A percentile compares a stretch with the other conserved stretches of the same genome.
These are phyloP conservation scores for Penicillium longicatenatum DNA, from an alignment of 495 filamentous ascomycete genomes.

Conservation along the genomic window DNA sequence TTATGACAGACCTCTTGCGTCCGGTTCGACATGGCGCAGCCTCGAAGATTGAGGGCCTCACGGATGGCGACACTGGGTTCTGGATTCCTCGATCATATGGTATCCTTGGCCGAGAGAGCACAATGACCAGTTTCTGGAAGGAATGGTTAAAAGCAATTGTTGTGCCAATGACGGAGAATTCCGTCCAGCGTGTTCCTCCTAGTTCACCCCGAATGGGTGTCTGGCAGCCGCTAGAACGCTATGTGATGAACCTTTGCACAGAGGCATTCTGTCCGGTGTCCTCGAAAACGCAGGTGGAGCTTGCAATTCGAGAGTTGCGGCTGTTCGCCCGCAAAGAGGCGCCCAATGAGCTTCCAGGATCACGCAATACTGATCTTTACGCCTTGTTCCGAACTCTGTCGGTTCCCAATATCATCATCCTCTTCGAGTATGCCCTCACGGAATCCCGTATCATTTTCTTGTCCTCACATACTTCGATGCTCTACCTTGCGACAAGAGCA, in stretches of 20 bases:
- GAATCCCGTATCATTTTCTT: slow-evolving; percentile 96
- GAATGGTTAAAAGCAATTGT: slow-evolving; percentile 93
- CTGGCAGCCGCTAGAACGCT: slow-evolving; percentile 95
- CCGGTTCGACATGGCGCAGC: slow-evolving; percentile 93
- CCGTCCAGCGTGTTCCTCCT: slow-evolving; percentile 76
- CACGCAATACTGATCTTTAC: slow-evolving; percentile 89
- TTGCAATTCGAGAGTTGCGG: slow-evolving; percentile 85
- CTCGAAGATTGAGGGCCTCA: slow-evolving; percentile 95
- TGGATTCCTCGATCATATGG: slow-evolving; percentile 97
- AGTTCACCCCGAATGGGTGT: slow-evolving; percentile 91
- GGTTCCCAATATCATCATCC: slow-evolving; percentile 84
- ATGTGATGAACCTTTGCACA: slow-evolving; percentile 96
- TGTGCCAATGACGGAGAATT: slow-evolving; percentile 92
- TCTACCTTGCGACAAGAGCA: slow-evolving; percentile 86
- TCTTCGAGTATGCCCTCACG: slow-evolving; percentile 90
- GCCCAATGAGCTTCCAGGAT: slow-evolving; percentile 89
- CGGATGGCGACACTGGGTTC: slow-evolving; percentile 92
- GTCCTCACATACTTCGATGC: slow-evolving; percentile 94
- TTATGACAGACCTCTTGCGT: slow-evolving; percentile 94
- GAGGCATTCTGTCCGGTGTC: slow-evolving; percentile 89
- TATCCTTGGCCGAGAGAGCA: slow-evolving; percentile 82
- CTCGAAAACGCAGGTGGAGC: slow-evolving; percentile 94
- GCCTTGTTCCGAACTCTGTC: slow-evolving; percentile 87
- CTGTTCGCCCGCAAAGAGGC: slow-evolving; percentile 93
- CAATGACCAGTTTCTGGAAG: slow-evolving; percentile 94